Evolutionary conservation across 2,329 filamentous ascomycete genomes (phyloP).

Genomic region (Fusarium sp.): DNA sequence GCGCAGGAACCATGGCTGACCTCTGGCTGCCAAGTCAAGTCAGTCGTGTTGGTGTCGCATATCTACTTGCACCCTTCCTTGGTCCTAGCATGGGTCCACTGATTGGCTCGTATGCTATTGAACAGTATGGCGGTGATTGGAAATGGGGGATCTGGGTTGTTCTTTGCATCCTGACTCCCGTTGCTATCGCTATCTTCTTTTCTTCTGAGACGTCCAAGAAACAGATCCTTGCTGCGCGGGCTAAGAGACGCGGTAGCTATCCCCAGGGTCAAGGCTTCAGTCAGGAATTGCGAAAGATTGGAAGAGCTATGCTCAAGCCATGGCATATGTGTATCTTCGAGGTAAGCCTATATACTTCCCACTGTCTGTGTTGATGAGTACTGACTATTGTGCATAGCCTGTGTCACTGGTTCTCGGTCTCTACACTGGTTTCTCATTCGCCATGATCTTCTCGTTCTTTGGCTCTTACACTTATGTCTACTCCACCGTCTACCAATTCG

Average conservation of each 20-base stretch:
- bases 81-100: constrained; percentile 14
- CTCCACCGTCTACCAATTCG: constrained; percentile 7
- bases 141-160: constrained; percentile 12
- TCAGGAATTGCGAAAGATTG: background rate
- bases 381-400: background rate
- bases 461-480: constrained; percentile 8
- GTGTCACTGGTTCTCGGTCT: constrained; percentile 8
- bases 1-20: constrained; percentile 11
- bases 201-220: constrained; percentile 12
- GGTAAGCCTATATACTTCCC: background rate
- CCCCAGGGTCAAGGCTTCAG: background rate
- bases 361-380: accelerated
- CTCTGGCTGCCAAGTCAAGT: constrained; percentile 1
- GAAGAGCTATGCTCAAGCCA: constrained; percentile 7
- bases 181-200: constrained; percentile 14
- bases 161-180: constrained; percentile 8
- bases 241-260: background rate
- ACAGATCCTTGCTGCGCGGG: background rate
- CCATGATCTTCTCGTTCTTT: constrained; percentile 30
- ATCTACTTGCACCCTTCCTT: constrained; percentile 12
- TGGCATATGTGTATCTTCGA: constrained; percentile 26
- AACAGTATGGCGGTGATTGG: constrained; percentile 15
- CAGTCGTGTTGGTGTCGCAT: constrained; percentile 14
- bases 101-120: constrained; percentile 7
- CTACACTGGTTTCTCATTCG: constrained; percentile 13